Conservation (phyloP, 257 asterid genomes). For the Schizonepeta tenuifolia region DNA sequence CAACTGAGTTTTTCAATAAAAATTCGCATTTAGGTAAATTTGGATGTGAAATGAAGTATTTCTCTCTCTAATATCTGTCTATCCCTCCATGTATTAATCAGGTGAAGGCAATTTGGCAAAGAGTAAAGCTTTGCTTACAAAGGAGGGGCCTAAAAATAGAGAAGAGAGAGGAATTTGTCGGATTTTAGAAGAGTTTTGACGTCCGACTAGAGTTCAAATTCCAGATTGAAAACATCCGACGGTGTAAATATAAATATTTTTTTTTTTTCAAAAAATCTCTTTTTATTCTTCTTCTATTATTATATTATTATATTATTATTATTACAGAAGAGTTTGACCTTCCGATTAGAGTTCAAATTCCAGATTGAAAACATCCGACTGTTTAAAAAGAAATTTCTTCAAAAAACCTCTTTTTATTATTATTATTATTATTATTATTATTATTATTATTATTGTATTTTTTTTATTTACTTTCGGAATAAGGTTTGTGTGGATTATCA, state of each 20-base stretch:
- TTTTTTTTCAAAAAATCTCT: too few species aligned
- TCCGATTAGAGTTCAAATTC: too few species aligned
- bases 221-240: slow-evolving; percentile 33
- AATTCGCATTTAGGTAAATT: slow-evolving; percentile 10
- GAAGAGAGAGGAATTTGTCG: slow-evolving; percentile 35
- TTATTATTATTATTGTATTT: too few species aligned
- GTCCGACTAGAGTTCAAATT: slow-evolving; percentile 52
- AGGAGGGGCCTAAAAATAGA: slow-evolving; percentile 25
- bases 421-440: too few species aligned
- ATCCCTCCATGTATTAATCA: slow-evolving; percentile 14
- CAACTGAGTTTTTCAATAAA: slow-evolving; percentile 17
- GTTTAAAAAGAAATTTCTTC: too few species aligned
- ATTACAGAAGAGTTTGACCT: too few species aligned
- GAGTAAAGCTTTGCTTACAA: slow-evolving; percentile 22
- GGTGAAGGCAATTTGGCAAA: slow-evolving; percentile 32
- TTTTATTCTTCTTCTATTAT: too few species aligned
- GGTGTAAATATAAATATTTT: slow-evolving; percentile 25
- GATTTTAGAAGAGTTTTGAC: slow-evolving; percentile 43
- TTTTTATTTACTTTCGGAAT: too few species aligned
- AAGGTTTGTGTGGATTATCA: too few species aligned
- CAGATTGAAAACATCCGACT: too few species aligned
- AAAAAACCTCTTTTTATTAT: too few species aligned
- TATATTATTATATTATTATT: too few species aligned
- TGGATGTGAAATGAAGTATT: background rate
- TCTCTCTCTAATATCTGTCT: slow-evolving; percentile 22